Percentiles rank a stretch among this genome's conserved stretches.
Evolutionary conservation across 306 rosid species (phyloP).

Genomic region (Corylus avellana): DNA sequence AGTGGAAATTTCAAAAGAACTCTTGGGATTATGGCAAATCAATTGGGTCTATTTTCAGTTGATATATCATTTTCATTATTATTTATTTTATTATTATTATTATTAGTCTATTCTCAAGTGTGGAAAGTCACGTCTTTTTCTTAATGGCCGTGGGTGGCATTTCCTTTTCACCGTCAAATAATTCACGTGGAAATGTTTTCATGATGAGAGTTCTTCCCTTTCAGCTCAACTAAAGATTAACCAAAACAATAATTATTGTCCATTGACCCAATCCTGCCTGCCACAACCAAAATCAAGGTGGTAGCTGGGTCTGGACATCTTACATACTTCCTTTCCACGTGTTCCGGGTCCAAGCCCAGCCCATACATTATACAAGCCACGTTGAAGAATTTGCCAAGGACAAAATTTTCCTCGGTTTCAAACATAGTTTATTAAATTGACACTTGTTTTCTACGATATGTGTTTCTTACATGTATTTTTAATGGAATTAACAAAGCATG

Average conservation of each 20-base stretch:
- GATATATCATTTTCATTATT: not conserved
- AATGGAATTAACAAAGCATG: no score
- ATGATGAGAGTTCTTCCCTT: not conserved
- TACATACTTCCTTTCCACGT: not conserved
- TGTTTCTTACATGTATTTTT: no score
- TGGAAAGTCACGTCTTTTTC: not conserved
- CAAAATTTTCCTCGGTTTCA: no score
- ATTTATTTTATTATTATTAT: not conserved
- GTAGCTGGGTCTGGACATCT: not conserved
- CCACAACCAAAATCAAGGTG: no score
- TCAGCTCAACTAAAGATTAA: no score
- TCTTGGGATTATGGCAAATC: not conserved
- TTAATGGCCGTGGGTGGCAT: not conserved
- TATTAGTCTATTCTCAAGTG: not conserved
- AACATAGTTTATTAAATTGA: no score
- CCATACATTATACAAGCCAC: not conserved
- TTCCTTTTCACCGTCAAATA: not conserved
- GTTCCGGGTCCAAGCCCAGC: not conserved
- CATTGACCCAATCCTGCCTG: no score
- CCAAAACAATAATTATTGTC: no score
- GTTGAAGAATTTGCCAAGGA: no score
- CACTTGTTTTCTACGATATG: no score
- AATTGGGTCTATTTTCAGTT: not conserved
- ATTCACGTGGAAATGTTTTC: not conserved
- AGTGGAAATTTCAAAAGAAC: not conserved